Evolutionary conservation across 2,329 filamentous ascomycete species (phyloP).

Genomic region (Ophiostoma sp.): DNA sequence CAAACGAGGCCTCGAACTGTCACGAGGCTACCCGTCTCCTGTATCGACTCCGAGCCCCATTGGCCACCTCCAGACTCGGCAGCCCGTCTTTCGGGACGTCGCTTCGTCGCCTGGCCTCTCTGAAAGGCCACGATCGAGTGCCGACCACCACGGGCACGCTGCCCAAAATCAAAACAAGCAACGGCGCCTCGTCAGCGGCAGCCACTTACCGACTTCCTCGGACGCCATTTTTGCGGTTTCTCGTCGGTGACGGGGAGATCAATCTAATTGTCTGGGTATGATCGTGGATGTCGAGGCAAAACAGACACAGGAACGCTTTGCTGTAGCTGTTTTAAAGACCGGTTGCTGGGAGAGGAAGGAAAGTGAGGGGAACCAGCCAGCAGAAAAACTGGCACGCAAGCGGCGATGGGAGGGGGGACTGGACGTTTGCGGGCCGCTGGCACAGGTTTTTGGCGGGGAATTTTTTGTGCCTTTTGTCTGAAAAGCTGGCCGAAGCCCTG

Average conservation of each 20-base stretch:
- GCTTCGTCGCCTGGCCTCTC: not conserved
- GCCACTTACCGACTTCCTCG: constrained; percentile 42
- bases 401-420: constrained; percentile 15
- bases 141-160: not conserved
- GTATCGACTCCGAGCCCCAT: too few relatives aligned
- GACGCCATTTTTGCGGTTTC: constrained; percentile 36
- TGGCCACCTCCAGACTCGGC: too few relatives aligned
- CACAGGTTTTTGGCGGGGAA: constrained; percentile 18
- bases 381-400: constrained; percentile 11
- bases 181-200: constrained; percentile 5
- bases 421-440: constrained; percentile 15
- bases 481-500: constrained; percentile 19
- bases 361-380: constrained; percentile 13
- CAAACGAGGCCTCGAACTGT: not conserved
- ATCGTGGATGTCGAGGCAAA: not conserved
- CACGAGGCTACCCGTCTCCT: not conserved
- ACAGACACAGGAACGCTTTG: constrained; percentile 13
- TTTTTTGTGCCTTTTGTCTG: constrained; percentile 15
- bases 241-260: constrained; percentile 12
- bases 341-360: constrained; percentile 15
- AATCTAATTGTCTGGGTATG: not conserved
- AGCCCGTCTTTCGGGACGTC: too few relatives aligned
- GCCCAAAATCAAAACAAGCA: constrained; percentile 2
- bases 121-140: not conserved
- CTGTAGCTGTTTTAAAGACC: constrained; percentile 19